phyloP scores from a whole-genome alignment of 495 filamentous ascomycete species.

The Xylaria scruposa region DNA sequence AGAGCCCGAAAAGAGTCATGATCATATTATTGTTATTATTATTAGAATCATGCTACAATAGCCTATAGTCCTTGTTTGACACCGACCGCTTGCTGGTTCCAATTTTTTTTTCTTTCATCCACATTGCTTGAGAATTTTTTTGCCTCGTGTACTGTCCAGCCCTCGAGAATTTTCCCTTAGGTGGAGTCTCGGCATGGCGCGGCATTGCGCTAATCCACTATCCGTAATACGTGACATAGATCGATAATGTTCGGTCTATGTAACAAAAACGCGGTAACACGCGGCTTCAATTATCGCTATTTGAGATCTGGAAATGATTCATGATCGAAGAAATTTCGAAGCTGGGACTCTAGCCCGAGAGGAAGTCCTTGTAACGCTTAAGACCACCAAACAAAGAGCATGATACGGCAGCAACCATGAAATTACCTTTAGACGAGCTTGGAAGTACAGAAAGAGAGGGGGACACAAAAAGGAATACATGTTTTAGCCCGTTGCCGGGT shows the following conservation, averaged over 20 bases:
- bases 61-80: neutral
- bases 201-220: conserved; percentile 9
- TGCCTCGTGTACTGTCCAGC: neutral
- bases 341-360: neutral
- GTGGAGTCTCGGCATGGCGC: conserved; percentile 28
- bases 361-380: neutral
- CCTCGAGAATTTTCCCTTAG: conserved; percentile 13
- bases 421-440: neutral
- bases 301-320: neutral
- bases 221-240: conserved; percentile 6
- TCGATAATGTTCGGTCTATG: conserved; percentile 7
- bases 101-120: neutral
- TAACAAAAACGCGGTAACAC: neutral
- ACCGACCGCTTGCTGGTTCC: neutral
- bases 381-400: neutral
- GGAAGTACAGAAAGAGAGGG: neutral
- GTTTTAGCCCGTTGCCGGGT: neutral
- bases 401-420: neutral
- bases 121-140: conserved; percentile 4
- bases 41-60: conserved; percentile 2
- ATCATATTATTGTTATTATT: neutral
- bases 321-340: neutral
- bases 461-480: neutral
- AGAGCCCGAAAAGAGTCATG: neutral
- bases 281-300: neutral